These are phyloP conservation scores for Xanthoparmelia taractica DNA, from an alignment of 495 filamentous ascomycete genomes.

Conservation along the genomic window DNA sequence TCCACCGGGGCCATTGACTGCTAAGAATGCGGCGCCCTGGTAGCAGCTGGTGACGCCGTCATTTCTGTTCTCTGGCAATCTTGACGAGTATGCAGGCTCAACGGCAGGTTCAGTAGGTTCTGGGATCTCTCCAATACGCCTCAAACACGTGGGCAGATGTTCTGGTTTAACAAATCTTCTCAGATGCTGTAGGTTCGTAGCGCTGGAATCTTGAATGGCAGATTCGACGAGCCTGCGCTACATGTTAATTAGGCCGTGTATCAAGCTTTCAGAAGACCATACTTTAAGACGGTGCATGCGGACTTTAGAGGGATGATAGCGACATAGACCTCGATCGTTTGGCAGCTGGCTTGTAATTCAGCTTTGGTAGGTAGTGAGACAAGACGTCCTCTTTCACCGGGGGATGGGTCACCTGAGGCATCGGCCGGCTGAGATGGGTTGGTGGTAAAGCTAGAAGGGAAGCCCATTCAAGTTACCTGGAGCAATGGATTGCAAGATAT, in stretches of 20 bases:
- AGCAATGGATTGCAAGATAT: too few relatives aligned
- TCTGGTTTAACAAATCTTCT: conserved; percentile 68
- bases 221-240: conserved; percentile 36
- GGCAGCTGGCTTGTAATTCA: conserved; percentile 16
- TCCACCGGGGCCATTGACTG: conserved; percentile 20
- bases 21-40: background rate
- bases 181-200: conserved; percentile 64
- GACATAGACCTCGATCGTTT: conserved; percentile 35
- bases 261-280: conserved; percentile 10
- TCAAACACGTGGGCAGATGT: conserved; percentile 52
- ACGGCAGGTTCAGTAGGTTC: too few relatives aligned
- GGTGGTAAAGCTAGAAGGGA: background rate
- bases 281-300: conserved; percentile 44
- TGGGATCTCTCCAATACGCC: conserved; percentile 23
- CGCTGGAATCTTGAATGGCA: conserved; percentile 47
- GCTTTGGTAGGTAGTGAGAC: conserved; percentile 23
- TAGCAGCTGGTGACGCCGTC: background rate
- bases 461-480: conserved; percentile 15
- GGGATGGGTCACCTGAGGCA: background rate
- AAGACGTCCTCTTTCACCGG: conserved; percentile 9
- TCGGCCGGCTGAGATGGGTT: background rate
- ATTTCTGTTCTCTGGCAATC: background rate
- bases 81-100: conserved; percentile 23
- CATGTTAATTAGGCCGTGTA: background rate
- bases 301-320: conserved; percentile 40